Conservation (phyloP, 1,284 basidiomycete genomes). For the Anthracocystis panici-leucophaei region DNA sequence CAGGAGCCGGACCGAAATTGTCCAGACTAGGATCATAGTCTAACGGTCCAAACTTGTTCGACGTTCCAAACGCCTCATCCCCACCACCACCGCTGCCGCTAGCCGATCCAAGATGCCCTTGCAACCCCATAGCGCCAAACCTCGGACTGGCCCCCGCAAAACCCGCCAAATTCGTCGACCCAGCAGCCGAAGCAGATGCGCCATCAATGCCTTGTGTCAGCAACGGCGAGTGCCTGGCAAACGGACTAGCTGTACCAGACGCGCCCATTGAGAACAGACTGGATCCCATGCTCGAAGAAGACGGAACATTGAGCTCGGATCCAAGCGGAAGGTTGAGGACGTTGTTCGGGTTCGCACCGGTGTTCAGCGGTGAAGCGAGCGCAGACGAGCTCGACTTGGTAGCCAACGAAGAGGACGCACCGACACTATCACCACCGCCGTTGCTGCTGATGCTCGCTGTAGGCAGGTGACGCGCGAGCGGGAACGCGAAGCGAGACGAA, state of each 20-base stretch:
- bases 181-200: constrained; percentile 2
- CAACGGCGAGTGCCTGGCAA: constrained; percentile 36
- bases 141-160: constrained; percentile 38
- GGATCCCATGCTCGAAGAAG: constrained; percentile 19
- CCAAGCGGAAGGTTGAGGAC: constrained; percentile 22
- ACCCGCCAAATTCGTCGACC: neutral
- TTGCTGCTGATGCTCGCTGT: constrained; percentile 20
- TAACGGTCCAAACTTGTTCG: constrained; percentile 42
- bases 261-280: constrained; percentile 29
- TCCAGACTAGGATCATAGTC: constrained; percentile 46
- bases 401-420: constrained; percentile 10
- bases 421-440: constrained; percentile 1
- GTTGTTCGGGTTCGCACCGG: constrained; percentile 14
- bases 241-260: constrained; percentile 29
- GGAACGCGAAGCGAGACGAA: constrained; percentile 51
- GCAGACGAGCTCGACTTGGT: constrained; percentile 32
- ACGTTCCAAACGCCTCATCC: constrained; percentile 19
- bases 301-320: constrained; percentile 29
- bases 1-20: constrained; percentile 40
- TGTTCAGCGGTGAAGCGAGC: constrained; percentile 15
- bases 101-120: constrained; percentile 7
- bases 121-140: constrained; percentile 24
- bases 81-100: neutral
- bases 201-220: constrained; percentile 30
- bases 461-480: constrained; percentile 43